phyloP scores from a whole-genome alignment of 768 basidiomycete genomes.

The Thelephora ganbajun region DNA sequence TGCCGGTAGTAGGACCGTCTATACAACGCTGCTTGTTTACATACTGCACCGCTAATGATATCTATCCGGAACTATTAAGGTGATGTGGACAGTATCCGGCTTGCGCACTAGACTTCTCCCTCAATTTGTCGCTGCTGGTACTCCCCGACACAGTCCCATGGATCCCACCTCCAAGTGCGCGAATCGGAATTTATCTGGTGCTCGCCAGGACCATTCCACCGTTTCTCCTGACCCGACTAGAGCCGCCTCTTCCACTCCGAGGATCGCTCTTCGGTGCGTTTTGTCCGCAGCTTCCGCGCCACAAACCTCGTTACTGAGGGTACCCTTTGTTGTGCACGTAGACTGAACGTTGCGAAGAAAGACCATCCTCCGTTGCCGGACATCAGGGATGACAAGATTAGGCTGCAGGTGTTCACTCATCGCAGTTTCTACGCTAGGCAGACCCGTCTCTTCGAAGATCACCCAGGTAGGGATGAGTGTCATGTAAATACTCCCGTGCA shows the following conservation, averaged over 20 bases:
- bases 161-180: slow-evolving; percentile 7
- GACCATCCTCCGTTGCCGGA: slow-evolving; percentile 43
- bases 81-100: too few species aligned
- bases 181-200: slow-evolving; percentile 5
- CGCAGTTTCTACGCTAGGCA: slow-evolving; percentile 58
- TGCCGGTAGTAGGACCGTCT: too few species aligned
- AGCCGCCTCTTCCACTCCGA: slow-evolving; percentile 3
- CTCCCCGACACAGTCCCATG: neutral
- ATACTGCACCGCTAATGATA: too few species aligned
- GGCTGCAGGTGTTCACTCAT: slow-evolving; percentile 58
- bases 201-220: neutral
- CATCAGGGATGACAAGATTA: slow-evolving; percentile 32
- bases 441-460: slow-evolving; percentile 66
- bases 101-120: too few species aligned
- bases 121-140: too few species aligned
- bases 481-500: too few species aligned
- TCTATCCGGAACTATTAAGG: too few species aligned
- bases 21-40: too few species aligned
- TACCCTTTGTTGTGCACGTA: slow-evolving; percentile 2
- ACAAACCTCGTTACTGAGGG: too few species aligned
- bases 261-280: slow-evolving; percentile 2
- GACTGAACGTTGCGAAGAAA: slow-evolving; percentile 20
- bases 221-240: slow-evolving; percentile 1
- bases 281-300: neutral
- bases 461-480: slow-evolving; percentile 12